phyloP scores from a whole-genome alignment of 805 yeast genomes.

The Wickerhamiella shivajii region DNA sequence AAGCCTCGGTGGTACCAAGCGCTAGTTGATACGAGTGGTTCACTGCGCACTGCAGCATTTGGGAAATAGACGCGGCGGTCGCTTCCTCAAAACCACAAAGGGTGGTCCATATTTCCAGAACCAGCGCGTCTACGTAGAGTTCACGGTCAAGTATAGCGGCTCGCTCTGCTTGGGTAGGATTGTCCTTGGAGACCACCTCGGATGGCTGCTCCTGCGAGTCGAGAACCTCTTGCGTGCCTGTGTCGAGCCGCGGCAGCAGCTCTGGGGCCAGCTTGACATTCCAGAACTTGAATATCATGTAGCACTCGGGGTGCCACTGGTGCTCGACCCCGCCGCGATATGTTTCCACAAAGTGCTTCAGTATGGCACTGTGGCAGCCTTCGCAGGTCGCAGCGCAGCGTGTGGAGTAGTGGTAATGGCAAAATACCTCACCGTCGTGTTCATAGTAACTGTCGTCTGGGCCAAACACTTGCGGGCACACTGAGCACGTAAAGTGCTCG shows the following conservation, averaged over 20 bases:
- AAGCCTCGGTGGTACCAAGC: slow-evolving; percentile 48
- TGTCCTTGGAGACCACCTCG: too few relatives aligned
- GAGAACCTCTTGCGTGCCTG: too few relatives aligned
- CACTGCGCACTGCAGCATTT: slow-evolving; percentile 77
- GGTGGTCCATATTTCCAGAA: slow-evolving; percentile 65
- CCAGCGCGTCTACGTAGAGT: slow-evolving; percentile 43
- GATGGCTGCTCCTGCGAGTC: too few relatives aligned
- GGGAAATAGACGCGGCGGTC: slow-evolving; percentile 77
- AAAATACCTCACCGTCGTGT: slow-evolving; percentile 65
- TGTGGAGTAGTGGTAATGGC: slow-evolving; percentile 86
- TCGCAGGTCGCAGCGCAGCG: slow-evolving; percentile 78
- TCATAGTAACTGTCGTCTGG: slow-evolving; percentile 87
- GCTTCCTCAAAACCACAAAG: slow-evolving; percentile 82
- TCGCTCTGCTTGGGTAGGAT: slow-evolving; percentile 10
- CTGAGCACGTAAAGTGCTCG: slow-evolving; percentile 85
- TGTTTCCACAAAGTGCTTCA: slow-evolving; percentile 87
- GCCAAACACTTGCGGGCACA: slow-evolving; percentile 76
- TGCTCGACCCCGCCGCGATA: slow-evolving; percentile 81
- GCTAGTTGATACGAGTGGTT: slow-evolving; percentile 57
- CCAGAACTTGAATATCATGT: slow-evolving; percentile 96
- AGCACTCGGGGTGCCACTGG: slow-evolving; percentile 99
- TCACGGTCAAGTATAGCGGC: slow-evolving; percentile 30
- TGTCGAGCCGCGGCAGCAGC: neutral
- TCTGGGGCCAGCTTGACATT: slow-evolving; percentile 50
- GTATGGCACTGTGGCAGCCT: slow-evolving; percentile 82